Conservation (phyloP, 208 protist species). For the Acanthamoeba divionensis region DNA sequence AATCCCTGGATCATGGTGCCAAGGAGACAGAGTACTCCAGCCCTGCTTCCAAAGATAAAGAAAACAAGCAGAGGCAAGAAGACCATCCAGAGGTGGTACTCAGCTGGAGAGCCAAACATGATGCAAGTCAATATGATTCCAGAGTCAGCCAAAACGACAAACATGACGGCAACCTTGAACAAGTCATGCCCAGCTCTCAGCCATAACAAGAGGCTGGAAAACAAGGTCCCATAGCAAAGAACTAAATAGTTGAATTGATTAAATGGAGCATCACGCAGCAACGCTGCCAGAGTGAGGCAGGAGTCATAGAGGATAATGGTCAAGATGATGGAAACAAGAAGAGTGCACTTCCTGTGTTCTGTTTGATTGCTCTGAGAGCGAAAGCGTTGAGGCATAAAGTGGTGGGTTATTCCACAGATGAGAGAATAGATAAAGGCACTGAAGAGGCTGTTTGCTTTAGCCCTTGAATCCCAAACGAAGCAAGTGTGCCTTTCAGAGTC, state of each 20-base stretch:
- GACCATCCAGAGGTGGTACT: too few species aligned
- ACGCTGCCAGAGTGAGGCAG: not conserved
- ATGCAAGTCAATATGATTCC: not conserved
- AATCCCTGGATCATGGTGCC: not conserved
- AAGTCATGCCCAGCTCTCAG: not conserved
- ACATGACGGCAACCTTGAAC: not conserved
- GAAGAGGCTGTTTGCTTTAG: too few species aligned
- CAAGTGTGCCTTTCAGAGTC: too few species aligned
- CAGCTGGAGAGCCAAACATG: not conserved
- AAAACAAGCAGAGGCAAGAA: too few species aligned
- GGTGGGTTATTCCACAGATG: not conserved
- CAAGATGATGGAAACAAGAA: not conserved
- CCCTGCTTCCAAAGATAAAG: too few species aligned
- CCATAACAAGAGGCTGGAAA: not conserved
- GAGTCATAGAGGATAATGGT: not conserved
- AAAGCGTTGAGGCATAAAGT: not conserved
- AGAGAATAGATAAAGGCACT: not conserved
- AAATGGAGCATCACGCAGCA: not conserved
- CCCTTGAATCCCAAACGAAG: too few species aligned
- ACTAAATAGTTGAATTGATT: not conserved
- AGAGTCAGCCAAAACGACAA: not conserved
- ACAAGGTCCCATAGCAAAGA: too few species aligned
- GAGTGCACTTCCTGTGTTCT: not conserved
- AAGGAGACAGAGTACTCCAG: too few species aligned
- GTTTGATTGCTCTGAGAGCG: not conserved